Base-by-base conservation (phyloP, 306 rosid genomes). In the Quercus wislizeni region DNA sequence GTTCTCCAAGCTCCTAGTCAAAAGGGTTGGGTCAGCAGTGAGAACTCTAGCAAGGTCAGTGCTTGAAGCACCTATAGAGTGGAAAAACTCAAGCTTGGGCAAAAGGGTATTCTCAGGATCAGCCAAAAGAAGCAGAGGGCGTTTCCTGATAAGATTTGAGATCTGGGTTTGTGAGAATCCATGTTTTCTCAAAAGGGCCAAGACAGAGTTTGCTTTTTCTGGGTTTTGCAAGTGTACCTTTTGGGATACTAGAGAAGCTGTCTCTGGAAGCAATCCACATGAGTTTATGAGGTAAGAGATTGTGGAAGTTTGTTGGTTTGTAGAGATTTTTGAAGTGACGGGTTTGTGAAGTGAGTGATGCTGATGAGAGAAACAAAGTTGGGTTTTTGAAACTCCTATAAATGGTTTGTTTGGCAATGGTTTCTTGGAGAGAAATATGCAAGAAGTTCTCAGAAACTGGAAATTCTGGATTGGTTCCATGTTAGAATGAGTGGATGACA, bases 1-100 rank as follows among this genome's bases (percentile, higher is more conserved):
- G 54, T 49, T 49, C 54, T 49, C 54, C 17, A 49, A 49, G 54
- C 54, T 49, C 54, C 54, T 49, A 49, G 54, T 49, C 54, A 49
- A 49, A 49, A 49, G 54, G 54, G 54, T 49, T 49, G 54, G 55
- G 20, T 81, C 82, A 72, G n/a, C 76, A 19, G 69, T 79, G 82
- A 88, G 0, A 18, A 83, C 27, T 17, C 68, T 78, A 3, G 78
- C 82, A 65, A 87, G 73, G 58, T 85, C 83, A 15, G 25, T 35
- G 55, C 55, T 55, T 41, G 85, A 85, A 78, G 80, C 13, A 41
- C 87, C 88, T 31, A 80, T 65, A 19, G 88, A 74, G 25, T 55
- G 80, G 15, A 74, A 71, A 59, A 82, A 85, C 74, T 72, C 62
- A 51, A 87, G 41, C 77, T 87, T 84, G 69, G 88, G 90, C 21